Evolutionary conservation across 352 stramenopile genomes (phyloP), one percentile per base, ranked within the genome.

Genomic region (Globisporangium mamillatum): DNA sequence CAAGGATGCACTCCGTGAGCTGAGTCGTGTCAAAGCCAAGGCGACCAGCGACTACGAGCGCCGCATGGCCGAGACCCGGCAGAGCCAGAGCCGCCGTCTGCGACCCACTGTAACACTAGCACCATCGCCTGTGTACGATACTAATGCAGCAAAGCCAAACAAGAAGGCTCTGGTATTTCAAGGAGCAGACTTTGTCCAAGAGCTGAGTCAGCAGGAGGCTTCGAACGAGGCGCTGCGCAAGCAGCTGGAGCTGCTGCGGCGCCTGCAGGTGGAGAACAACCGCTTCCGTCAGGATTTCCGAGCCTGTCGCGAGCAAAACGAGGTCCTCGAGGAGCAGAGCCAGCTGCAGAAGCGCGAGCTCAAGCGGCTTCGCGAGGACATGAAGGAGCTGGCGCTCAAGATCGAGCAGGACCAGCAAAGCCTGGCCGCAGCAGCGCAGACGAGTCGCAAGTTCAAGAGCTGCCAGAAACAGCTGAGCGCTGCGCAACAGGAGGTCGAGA

Each of bases 251-350:
- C 73, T 92, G 7, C 60, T 92, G n/a, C 77, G 82, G 18, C 80
- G 84, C 0, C 72, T 92, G 3, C 82, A 92, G 61, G 64, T 89
- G 7, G 84, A 92, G 52, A 92, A 92, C 69, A 90, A 87, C 57
- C 80, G 82, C 54, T 89, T 92, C 44, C 81, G 82, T 12, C 76
- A 81, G 41, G 84, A 92, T 44, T 70, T 70, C 3, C 73, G 79
- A 8, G 69, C 75, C 2, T 66, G 87, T 22, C 70, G 79, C 18
- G 82, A 86, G 27, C 74, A 81, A 46, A 82, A 86, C 32, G 73
- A 81, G 10, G 67, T 70, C 18, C 64, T 92, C 0, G 74, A 82
- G 53, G 78, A 87, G 62, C 75, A 77, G 16, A 72, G 75, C 32
- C 55, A 79, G 22, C 44, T 81, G 2, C 76, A 84, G 59, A 71